phyloP scores from a whole-genome alignment of 768 basidiomycete species.

The Kwoniella mangroviensis region DNA sequence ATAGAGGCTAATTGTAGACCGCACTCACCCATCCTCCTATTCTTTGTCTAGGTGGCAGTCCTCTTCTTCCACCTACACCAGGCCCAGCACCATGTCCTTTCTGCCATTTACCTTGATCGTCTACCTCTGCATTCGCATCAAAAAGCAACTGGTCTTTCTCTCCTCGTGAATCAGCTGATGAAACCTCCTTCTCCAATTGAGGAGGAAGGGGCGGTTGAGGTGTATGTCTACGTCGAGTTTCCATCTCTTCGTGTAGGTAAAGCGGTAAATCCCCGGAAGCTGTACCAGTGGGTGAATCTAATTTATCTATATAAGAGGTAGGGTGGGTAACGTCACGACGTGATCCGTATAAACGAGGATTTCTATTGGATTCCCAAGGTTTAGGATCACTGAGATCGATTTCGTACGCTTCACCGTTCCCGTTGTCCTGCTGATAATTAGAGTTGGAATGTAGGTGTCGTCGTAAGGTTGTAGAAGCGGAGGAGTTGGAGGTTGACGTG shows the following conservation, averaged over 20 bases:
- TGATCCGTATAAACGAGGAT: constrained; percentile 41
- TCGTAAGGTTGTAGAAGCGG: constrained; percentile 31
- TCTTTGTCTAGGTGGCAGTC: constrained; percentile 51
- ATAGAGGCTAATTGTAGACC: background rate
- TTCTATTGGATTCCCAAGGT: constrained; percentile 46
- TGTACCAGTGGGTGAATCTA: constrained; percentile 5
- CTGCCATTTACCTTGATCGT: constrained; percentile 52
- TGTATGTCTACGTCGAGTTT: constrained; percentile 29
- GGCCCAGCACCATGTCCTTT: constrained; percentile 55
- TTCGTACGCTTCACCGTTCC: background rate
- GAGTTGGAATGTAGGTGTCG: constrained; percentile 19
- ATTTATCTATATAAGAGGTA: constrained; percentile 2
- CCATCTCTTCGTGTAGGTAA: constrained; percentile 37
- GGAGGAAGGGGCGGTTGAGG: background rate
- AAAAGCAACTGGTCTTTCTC: constrained; percentile 26
- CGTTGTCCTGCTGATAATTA: background rate
- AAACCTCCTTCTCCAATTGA: constrained; percentile 28
- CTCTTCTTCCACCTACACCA: constrained; percentile 52
- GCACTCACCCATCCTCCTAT: constrained; percentile 49
- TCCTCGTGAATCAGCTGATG: constrained; percentile 9
- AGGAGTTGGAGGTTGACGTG: constrained; percentile 15
- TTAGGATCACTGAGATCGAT: constrained; percentile 41
- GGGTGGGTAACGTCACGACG: constrained; percentile 12
- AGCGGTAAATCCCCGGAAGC: constrained; percentile 35
- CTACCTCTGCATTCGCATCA: constrained; percentile 16